Conservation (phyloP, 805 yeast genomes). For the Wickerhamomyces queroliae region DNA sequence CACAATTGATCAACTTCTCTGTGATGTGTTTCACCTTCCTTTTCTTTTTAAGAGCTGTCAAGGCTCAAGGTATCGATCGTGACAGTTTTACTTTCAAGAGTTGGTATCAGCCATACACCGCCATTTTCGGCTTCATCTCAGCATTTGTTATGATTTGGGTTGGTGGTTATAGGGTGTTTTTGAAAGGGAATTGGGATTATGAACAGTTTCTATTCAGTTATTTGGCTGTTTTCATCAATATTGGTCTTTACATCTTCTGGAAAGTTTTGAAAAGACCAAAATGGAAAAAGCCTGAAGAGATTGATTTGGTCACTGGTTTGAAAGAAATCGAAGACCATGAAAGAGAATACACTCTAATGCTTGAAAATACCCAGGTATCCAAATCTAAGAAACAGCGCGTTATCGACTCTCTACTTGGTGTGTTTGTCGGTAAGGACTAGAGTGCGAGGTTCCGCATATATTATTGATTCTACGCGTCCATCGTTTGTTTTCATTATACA, state of each 20-base stretch:
- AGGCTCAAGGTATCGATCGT: constrained; percentile 45
- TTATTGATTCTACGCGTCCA: constrained; percentile 1
- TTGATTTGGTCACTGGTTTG: constrained; percentile 49
- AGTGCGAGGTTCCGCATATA: too few relatives aligned
- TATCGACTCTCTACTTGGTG: constrained; percentile 7
- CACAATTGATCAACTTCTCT: constrained; percentile 58
- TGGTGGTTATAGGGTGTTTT: constrained; percentile 67
- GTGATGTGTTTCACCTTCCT: constrained; percentile 53
- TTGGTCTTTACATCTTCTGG: constrained; percentile 44
- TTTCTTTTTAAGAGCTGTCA: constrained; percentile 55
- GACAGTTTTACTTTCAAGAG: constrained; percentile 41
- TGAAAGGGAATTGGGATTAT: constrained; percentile 59
- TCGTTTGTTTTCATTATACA: too few relatives aligned
- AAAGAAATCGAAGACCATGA: constrained; percentile 59
- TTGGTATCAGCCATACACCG: constrained; percentile 56
- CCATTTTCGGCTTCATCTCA: constrained; percentile 40
- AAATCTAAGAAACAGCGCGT: too few relatives aligned
- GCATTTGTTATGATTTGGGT: constrained; percentile 48
- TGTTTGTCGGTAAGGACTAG: constrained; percentile 19
- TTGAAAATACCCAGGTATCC: constrained; percentile 12
- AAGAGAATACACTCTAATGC: constrained; percentile 10
- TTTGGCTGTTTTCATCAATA: constrained; percentile 58
- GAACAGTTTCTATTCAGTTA: constrained; percentile 64
- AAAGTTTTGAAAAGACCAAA: constrained; percentile 45
- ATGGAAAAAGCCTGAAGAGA: constrained; percentile 38